A percentile compares a stretch with the other conserved stretches of the same genome.
phyloP scores from a whole-genome alignment of 2,329 filamentous ascomycete species.

The Teratosphaeria epicoccoides region DNA sequence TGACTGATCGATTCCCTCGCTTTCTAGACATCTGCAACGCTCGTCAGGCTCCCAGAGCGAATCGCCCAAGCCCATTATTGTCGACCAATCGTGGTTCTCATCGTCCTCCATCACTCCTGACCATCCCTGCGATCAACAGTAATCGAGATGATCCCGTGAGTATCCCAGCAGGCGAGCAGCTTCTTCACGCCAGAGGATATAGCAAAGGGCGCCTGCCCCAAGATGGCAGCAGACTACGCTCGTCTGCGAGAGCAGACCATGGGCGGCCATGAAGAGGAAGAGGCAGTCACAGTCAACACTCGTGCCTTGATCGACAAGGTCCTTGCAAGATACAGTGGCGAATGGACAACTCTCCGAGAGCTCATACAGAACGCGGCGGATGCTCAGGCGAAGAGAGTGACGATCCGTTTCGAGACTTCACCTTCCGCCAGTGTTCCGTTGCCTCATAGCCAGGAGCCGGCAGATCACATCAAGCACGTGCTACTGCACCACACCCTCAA shows the following conservation, averaged over 20 bases:
- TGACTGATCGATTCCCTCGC: background rate
- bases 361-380: conserved; percentile 98
- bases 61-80: background rate
- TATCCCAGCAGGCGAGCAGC: background rate
- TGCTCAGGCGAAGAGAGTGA: conserved; percentile 80
- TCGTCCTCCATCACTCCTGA: background rate
- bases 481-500: conserved; percentile 77
- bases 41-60: no score
- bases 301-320: conserved; percentile 96
- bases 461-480: conserved; percentile 68
- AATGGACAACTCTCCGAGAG: conserved; percentile 81
- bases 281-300: conserved; percentile 96
- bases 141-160: background rate
- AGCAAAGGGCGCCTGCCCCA: conserved; percentile 19
- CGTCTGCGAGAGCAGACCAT: conserved; percentile 74
- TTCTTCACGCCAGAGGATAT: background rate
- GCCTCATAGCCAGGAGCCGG: conserved; percentile 54
- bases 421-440: conserved; percentile 69
- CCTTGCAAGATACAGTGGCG: conserved; percentile 86
- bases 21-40: background rate
- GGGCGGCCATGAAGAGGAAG: conserved; percentile 77
- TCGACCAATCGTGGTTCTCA: background rate
- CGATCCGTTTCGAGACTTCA: conserved; percentile 82
- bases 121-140: background rate
- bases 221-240: conserved; percentile 38